A percentile compares a stretch with the other conserved stretches of the same genome.
phyloP scores from a whole-genome alignment of 768 basidiomycete species.

The Tricholoma furcatifolium region DNA sequence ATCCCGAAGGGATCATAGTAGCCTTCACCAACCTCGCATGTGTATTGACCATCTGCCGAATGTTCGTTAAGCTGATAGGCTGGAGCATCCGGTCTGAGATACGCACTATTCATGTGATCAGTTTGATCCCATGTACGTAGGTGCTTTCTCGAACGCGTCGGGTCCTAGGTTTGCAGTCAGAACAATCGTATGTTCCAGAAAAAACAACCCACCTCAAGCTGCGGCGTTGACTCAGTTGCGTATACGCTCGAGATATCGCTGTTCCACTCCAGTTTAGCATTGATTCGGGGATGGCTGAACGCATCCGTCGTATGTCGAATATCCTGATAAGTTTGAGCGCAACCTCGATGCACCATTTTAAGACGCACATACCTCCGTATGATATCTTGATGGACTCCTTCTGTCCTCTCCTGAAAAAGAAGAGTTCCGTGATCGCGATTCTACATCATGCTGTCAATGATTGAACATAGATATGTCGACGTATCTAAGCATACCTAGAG shows the following conservation, averaged over 20 bases:
- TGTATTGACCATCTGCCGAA: conserved; percentile 38
- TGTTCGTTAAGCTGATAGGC: conserved; percentile 5
- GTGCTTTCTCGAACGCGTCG: conserved; percentile 51
- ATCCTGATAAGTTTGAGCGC: conserved; percentile 24
- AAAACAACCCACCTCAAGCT: conserved; percentile 40
- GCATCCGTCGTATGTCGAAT: conserved; percentile 39
- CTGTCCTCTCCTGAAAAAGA: conserved; percentile 50
- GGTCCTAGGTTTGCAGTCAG: conserved; percentile 30
- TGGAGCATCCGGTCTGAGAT: neutral
- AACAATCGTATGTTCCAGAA: conserved; percentile 1
- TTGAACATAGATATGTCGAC: conserved; percentile 11
- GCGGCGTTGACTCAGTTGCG: conserved; percentile 36
- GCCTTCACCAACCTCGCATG: conserved; percentile 42
- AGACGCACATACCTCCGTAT: conserved; percentile 34
- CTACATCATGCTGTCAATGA: conserved; percentile 24
- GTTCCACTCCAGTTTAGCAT: conserved; percentile 47
- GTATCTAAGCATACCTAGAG: conserved; percentile 24
- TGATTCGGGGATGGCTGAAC: conserved; percentile 39
- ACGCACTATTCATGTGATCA: conserved; percentile 42
- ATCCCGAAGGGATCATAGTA: conserved; percentile 16
- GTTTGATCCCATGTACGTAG: conserved; percentile 61
- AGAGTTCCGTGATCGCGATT: conserved; percentile 49
- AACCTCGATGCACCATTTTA: neutral
- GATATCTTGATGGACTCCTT: conserved; percentile 44
- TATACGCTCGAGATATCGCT: conserved; percentile 43